Conservation (phyloP, 2,329 filamentous ascomycete species). For the Aureobasidium pullulans region DNA sequence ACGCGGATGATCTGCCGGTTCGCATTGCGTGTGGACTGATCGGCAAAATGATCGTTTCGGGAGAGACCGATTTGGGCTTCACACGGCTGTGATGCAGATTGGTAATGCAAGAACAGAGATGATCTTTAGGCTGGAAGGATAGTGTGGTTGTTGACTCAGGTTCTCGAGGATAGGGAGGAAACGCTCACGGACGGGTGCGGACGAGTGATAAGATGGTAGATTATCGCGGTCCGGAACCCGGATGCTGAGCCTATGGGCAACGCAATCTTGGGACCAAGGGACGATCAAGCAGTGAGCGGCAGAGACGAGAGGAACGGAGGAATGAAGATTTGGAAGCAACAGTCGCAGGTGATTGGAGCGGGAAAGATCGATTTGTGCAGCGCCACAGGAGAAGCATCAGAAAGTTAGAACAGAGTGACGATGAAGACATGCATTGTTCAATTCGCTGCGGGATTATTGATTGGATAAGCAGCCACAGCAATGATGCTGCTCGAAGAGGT, state of each 20-base stretch:
- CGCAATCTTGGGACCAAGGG: not conserved
- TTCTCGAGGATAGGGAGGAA: not conserved
- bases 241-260: not conserved
- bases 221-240: not conserved
- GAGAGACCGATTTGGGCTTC: not conserved
- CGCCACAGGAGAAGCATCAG: too few relatives aligned
- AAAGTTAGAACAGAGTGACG: too few relatives aligned
- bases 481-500: not conserved
- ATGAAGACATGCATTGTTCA: too few relatives aligned
- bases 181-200: not conserved
- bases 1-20: constrained; percentile 4
- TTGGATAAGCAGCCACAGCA: not conserved
- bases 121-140: not conserved
- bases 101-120: not conserved
- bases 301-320: not conserved
- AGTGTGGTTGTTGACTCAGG: too few relatives aligned
- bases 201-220: not conserved
- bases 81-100: not conserved
- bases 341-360: not conserved
- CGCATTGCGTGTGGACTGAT: not conserved
- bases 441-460: not conserved
- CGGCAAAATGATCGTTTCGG: not conserved
- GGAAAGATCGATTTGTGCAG: not conserved
- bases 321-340: not conserved
- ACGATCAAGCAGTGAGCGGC: not conserved